Percentiles rank a stretch among this genome's conserved stretches.
Evolutionary conservation across 2,329 filamentous ascomycete genomes (phyloP).

Genomic region (Penicillium sp.): DNA sequence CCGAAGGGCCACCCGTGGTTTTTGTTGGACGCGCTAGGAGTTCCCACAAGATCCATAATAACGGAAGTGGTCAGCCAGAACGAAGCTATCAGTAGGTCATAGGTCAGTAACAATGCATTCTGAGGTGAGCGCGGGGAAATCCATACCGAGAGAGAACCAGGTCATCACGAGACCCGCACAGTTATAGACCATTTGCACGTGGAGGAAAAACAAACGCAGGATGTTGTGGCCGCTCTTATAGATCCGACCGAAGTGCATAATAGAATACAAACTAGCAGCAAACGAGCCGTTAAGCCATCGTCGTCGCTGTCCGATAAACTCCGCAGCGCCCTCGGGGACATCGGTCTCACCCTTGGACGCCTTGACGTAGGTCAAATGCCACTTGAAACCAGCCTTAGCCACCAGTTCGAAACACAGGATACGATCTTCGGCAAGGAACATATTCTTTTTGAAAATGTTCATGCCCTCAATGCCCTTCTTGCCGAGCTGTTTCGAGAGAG

Average conservation of each 20-base stretch:
- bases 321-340: constrained; percentile 87
- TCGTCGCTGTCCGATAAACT: constrained; percentile 94
- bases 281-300: constrained; percentile 99
- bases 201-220: constrained; percentile 94
- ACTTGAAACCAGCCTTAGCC: constrained; percentile 95
- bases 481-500: constrained; percentile 83
- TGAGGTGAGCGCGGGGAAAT: constrained; percentile 5
- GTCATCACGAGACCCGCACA: constrained; percentile 76
- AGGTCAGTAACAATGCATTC: background rate
- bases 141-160: constrained; percentile 67
- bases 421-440: constrained; percentile 99
- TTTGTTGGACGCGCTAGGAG: constrained; percentile 17
- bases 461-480: constrained; percentile 99
- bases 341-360: constrained; percentile 98
- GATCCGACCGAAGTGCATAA: constrained; percentile 96
- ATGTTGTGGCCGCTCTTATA: constrained; percentile 97
- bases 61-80: constrained; percentile 26
- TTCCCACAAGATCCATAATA: constrained; percentile 26
- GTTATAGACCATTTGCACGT: constrained; percentile 93
- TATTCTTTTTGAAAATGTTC: constrained; percentile 99
- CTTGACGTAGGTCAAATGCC: constrained; percentile 98
- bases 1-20: constrained; percentile 24
- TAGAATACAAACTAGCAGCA: constrained; percentile 86
- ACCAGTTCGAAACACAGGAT: constrained; percentile 98
- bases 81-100: constrained; percentile 13